Conservation (phyloP, 805 yeast genomes). For the Priceomyces haplophilus region DNA sequence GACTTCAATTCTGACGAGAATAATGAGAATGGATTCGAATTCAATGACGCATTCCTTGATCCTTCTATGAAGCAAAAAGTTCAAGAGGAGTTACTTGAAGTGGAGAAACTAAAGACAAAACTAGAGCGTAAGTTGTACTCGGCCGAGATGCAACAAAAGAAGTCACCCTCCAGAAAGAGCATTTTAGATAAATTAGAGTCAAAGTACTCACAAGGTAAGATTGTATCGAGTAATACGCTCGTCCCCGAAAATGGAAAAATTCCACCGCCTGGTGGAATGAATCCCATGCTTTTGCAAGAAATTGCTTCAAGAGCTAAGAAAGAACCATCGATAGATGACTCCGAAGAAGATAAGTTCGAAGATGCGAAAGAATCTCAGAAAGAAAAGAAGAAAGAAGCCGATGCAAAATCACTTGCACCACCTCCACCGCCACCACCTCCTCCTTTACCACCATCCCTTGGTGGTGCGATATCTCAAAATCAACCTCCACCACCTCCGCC, state of each 20-base stretch:
- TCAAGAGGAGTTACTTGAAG: conserved; percentile 41
- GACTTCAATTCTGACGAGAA: conserved; percentile 37
- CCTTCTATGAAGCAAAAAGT: conserved; percentile 34
- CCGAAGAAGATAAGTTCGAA: conserved; percentile 15
- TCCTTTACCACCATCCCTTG: conserved; percentile 16
- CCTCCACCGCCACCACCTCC: conserved; percentile 29
- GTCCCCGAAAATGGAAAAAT: conserved; percentile 28
- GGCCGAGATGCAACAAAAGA: conserved; percentile 6
- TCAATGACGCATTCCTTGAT: conserved; percentile 23
- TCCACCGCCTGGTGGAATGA: conserved; percentile 36
- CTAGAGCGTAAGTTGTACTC: conserved; percentile 36
- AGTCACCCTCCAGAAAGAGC: conserved; percentile 12
- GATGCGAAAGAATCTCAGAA: conserved; percentile 3
- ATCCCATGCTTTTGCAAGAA: conserved; percentile 53
- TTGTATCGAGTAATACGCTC: conserved; percentile 20
- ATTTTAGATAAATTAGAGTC: conserved; percentile 37
- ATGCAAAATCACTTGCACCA: conserved; percentile 18
- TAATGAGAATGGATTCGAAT: conserved; percentile 11
- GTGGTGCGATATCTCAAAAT: conserved; percentile 1
- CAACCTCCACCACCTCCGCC: conserved; percentile 16
- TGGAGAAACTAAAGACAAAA: conserved; percentile 38
- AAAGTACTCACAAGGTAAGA: conserved; percentile 46
- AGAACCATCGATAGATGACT: conserved; percentile 35
- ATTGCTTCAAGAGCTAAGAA: conserved; percentile 48
- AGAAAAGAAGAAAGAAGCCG: conserved; percentile 2